Evolutionary conservation across 306 rosid species (phyloP), one percentile per base, ranked within the genome.

Genomic region (Glycine tomentella): DNA sequence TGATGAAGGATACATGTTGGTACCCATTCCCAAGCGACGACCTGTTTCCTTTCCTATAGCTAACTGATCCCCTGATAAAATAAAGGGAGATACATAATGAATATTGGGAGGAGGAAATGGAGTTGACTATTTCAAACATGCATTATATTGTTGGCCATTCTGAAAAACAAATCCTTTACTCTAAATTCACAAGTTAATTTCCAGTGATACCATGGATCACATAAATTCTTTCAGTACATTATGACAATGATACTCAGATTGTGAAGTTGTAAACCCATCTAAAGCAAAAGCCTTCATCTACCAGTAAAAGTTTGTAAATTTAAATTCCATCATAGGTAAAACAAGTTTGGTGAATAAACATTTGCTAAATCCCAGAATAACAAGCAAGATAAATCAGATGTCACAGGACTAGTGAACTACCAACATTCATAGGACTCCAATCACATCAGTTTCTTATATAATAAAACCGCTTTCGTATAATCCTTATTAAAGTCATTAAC

Each of bases 41-140:
- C 99, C 99, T 5, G 99, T 95, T 88, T 95, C 99, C 93, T 95
- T 95, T 76, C 98, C 99, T 34, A 95, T 95, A 20, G 99, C 99
- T 67, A 95, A 88, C 81, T 95, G 99, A 86, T 95, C 99, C 74
- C 99, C 99, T 95, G 86, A 80, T 59, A 71, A 16, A 84, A 68
- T 81, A 74, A 25, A 34, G 7, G 11, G 69, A 46, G 44, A 74
- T 56, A 49, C 50, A 56, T 31, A 74, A 50, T 48, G 17, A 53
- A 46, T 69, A 69, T 31, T 75, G 68, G 78, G 10, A 75, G 68
- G 33, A 49, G 1, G 12, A 52, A 3, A 75, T 17, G 9, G 74
- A 58, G 49, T 63, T 36, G 16, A 57, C 10, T 48, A 72, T 68
- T 55, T 48, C n/a, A 13, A 25, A 50, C 75, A 62, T 44, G 62